Evolutionary conservation across 331 rosid genomes (phyloP), one percentile per base, ranked within the genome.

Genomic region (Pyrus hybrid): DNA sequence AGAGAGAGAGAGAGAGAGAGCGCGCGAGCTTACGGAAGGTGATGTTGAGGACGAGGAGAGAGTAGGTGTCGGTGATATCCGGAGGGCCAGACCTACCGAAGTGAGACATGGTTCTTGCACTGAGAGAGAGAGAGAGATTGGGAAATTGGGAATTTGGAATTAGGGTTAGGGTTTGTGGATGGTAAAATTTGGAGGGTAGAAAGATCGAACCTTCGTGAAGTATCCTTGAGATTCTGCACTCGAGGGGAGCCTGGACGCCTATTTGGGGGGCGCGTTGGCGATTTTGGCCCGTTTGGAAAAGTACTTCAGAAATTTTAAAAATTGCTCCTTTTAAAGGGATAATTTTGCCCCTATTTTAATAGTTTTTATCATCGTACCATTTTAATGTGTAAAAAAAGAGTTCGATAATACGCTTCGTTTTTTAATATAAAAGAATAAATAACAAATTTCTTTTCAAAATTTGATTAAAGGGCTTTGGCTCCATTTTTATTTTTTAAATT

Each of bases 31-130:
- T 83, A 93, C 98, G 95, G 70, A 93, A 93, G 32, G 98, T 82
- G 74, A 93, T 93, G 84, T 93, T 93, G 81, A 93, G 98, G 25
- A 93, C 93, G 67, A 90, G 98, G 47, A 93, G 96, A 21, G 98
- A 93, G 81, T 88, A 93, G 5, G 96, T 93, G 56, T 93, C 98
- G 20, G 93, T 10, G 77, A 93, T 90, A 75, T 93, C 98, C 3
- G 96, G 94, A 3, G 98, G 98, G 26, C 98, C 96, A 0, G 96
- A 87, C 81, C 94, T 85, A 28, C 98, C 96, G 4, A 90, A 93
- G 88, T 93, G 98, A 78, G 98, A 93, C 95, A 93, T 93, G 29
- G 4, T 74, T 37, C 13, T 18, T 61, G 79, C 51, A 14, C 29
- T 35, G 70, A 21, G 47, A 26, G 63, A 17, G 77, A 7, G 30